Conservation (phyloP, 257 asterid genomes). For the Misopates orontium region DNA sequence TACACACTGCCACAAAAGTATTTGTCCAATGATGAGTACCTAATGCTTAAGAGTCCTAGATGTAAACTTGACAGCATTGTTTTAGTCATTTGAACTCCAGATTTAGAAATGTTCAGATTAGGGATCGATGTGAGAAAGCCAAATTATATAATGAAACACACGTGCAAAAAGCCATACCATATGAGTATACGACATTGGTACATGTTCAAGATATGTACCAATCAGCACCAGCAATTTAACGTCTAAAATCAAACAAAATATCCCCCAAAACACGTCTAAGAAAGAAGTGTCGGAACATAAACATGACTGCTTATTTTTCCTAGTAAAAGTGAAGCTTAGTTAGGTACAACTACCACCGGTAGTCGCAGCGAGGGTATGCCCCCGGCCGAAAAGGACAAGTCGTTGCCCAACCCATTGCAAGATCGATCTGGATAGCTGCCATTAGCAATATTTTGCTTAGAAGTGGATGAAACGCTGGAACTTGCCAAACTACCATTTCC, state of each 20-base stretch:
- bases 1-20: slow-evolving; percentile 15
- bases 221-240: slow-evolving; percentile 18
- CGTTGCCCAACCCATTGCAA: slow-evolving; percentile 56
- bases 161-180: slow-evolving; percentile 15
- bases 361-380: slow-evolving; percentile 76
- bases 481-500: slow-evolving; percentile 66
- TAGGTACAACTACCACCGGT: slow-evolving; percentile 92
- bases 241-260: slow-evolving; percentile 2
- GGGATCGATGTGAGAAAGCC: slow-evolving; percentile 1
- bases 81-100: slow-evolving; percentile 4
- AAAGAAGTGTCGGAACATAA: not conserved
- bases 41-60: not conserved
- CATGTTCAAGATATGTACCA: slow-evolving; percentile 5
- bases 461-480: slow-evolving; percentile 62
- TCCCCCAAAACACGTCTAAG: not conserved
- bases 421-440: slow-evolving; percentile 61
- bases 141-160: slow-evolving; percentile 13
- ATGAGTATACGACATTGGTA: not conserved
- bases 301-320: not conserved
- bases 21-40: slow-evolving; percentile 3
- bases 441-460: slow-evolving; percentile 61
- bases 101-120: slow-evolving; percentile 10
- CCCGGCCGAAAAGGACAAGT: slow-evolving; percentile 61
- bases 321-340: slow-evolving; percentile 34
- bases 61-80: not conserved